Conservation (phyloP, 2,329 filamentous ascomycete species). For the Rachicladosporium sp. region DNA sequence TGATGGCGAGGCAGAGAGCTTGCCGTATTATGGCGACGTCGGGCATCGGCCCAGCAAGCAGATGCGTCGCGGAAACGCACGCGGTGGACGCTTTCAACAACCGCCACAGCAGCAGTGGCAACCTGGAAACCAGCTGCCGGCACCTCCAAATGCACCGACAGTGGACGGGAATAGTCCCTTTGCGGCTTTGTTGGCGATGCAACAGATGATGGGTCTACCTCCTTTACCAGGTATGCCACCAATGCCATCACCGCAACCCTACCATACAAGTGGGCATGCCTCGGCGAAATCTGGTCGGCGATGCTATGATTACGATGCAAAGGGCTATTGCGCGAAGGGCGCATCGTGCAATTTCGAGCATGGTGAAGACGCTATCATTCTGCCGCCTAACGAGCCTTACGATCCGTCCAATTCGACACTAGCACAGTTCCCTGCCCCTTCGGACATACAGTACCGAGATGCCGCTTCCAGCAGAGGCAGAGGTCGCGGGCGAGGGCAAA, state of each 20-base stretch:
- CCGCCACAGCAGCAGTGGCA: conserved; percentile 11
- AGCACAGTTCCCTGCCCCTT: conserved; percentile 8
- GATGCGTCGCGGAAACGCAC: conserved; percentile 40
- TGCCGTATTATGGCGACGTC: conserved; percentile 22
- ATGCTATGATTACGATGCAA: conserved; percentile 60
- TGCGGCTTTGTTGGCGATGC: conserved; percentile 49
- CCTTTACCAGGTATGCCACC: conserved; percentile 33
- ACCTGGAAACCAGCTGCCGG: conserved; percentile 21
- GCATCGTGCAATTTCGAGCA: conserved; percentile 59
- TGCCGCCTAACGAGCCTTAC: conserved; percentile 40
- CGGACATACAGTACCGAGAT: conserved; percentile 13
- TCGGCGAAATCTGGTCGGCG: conserved; percentile 23
- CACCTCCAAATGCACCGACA: conserved; percentile 34
- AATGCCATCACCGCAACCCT: conserved; percentile 6
- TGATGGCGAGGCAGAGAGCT: conserved; percentile 40
- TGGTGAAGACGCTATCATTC: conserved; percentile 38
- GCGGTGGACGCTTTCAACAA: conserved; percentile 18
- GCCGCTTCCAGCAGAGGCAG: conserved; percentile 30
- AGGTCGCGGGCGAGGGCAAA: conserved; percentile 21
- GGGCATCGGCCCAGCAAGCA: conserved; percentile 46
- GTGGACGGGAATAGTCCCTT: conserved; percentile 51
- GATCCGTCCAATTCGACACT: conserved; percentile 44
- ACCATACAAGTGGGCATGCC: not conserved
- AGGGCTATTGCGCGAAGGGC: conserved; percentile 59
- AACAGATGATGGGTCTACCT: conserved; percentile 40